Evolutionary conservation across 2,329 filamentous ascomycete species (phyloP).

Genomic region (Xylaria sp.): DNA sequence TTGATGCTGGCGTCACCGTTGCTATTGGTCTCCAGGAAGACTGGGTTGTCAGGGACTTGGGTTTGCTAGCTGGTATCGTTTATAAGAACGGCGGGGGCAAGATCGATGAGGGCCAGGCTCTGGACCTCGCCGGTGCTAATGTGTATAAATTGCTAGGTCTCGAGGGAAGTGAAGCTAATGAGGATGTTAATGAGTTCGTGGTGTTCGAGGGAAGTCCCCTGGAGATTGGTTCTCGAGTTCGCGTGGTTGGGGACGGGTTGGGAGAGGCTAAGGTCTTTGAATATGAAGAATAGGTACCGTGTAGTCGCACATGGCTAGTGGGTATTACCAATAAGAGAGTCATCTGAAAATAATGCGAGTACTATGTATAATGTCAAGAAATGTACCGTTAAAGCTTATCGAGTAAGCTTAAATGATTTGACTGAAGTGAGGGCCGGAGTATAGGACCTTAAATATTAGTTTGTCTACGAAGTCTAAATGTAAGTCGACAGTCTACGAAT

Average conservation of each 20-base stretch:
- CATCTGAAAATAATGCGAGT: background rate
- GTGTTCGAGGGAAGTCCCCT: conserved; percentile 73
- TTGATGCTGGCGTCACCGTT: conserved; percentile 68
- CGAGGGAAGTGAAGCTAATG: conserved; percentile 45
- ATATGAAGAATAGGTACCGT: conserved; percentile 22
- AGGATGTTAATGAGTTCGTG: conserved; percentile 61
- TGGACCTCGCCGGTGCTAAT: conserved; percentile 67
- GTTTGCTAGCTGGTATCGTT: conserved; percentile 69
- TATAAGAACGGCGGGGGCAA: conserved; percentile 66
- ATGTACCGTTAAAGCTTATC: no score
- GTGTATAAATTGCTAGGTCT: conserved; percentile 68
- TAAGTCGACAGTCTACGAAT: no score
- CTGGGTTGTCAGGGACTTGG: conserved; percentile 70
- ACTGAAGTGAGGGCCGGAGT: no score
- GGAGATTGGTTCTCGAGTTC: conserved; percentile 66
- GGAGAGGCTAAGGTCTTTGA: conserved; percentile 53
- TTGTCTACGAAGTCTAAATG: no score
- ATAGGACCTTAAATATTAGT: no score
- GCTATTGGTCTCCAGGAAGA: conserved; percentile 71
- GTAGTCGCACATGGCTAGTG: background rate
- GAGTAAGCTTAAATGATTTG: no score
- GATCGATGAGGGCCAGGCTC: conserved; percentile 64
- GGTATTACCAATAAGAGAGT: background rate
- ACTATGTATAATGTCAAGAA: background rate
- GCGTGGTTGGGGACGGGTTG: conserved; percentile 61